Percentiles rank a stretch among this genome's conserved stretches.
Evolutionary conservation across 441 rosid species (phyloP).

Genomic region (Breynia disticha): DNA sequence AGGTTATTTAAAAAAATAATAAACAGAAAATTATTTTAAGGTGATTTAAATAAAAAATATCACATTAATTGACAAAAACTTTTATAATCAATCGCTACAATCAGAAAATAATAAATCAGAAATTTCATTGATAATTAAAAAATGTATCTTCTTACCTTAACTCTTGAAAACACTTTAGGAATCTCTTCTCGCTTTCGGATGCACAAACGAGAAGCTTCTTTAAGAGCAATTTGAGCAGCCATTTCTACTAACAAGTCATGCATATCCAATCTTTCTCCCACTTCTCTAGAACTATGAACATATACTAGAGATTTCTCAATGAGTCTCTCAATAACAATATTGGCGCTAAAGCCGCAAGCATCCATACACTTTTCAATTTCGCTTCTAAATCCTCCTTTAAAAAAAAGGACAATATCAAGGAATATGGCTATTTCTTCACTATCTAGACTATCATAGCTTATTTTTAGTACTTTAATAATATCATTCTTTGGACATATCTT

Average conservation of each 20-base stretch:
- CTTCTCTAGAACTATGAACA: background rate
- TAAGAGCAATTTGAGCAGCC: background rate
- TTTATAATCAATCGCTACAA: too few relatives aligned
- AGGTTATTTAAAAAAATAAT: too few relatives aligned
- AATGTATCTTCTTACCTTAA: too few relatives aligned
- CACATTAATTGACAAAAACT: too few relatives aligned
- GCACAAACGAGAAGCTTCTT: background rate
- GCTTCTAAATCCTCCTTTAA: background rate
- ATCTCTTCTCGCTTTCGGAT: too few relatives aligned
- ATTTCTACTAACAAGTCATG: background rate
- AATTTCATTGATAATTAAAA: too few relatives aligned
- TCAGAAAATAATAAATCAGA: too few relatives aligned
- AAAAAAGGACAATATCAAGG: conserved; percentile 14
- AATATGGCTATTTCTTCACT: conserved; percentile 8
- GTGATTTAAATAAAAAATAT: too few relatives aligned
- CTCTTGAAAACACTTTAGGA: too few relatives aligned
- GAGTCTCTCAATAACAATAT: background rate
- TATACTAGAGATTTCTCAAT: background rate
- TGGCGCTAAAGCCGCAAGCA: background rate
- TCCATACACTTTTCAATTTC: background rate
- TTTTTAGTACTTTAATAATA: conserved; percentile 2
- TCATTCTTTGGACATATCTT: background rate
- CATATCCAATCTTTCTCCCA: background rate
- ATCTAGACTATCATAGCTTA: conserved; percentile 8
- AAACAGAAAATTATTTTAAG: too few relatives aligned